Percentiles rank a stretch among this genome's conserved stretches.
Evolutionary conservation across 2,329 filamentous ascomycete genomes (phyloP).

Genomic region (Microsporum canis): DNA sequence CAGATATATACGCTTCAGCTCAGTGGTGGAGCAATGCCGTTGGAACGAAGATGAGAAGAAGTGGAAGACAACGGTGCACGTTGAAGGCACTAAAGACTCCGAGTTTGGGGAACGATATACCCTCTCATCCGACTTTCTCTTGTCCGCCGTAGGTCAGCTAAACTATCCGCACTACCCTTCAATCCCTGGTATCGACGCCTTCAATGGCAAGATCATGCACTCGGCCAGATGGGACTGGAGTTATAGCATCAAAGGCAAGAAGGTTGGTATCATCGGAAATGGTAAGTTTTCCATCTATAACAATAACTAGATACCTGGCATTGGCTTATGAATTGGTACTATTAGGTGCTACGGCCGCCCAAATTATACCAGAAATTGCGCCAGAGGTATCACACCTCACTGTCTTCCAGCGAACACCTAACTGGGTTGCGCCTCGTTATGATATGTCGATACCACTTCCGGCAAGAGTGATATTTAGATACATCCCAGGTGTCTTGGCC

Average conservation of each 20-base stretch:
- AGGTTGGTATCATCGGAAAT: constrained; percentile 49
- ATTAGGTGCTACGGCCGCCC: constrained; percentile 45
- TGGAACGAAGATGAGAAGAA: constrained; percentile 45
- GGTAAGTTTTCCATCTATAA: constrained; percentile 25
- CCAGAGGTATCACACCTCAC: constrained; percentile 41
- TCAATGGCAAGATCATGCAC: constrained; percentile 45
- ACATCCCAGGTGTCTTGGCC: constrained; percentile 41
- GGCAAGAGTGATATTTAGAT: constrained; percentile 36
- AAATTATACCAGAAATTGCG: constrained; percentile 48
- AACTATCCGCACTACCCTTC: constrained; percentile 43
- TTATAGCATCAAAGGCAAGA: constrained; percentile 44
- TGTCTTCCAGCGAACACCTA: constrained; percentile 48
- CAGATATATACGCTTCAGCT: constrained; percentile 48
- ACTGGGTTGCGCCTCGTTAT: constrained; percentile 46
- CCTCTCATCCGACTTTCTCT: constrained; percentile 45
- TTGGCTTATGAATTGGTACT: not conserved
- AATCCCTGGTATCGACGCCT: constrained; percentile 39
- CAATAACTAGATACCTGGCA: not conserved
- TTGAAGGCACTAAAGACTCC: constrained; percentile 43
- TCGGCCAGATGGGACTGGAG: constrained; percentile 51
- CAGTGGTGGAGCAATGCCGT: constrained; percentile 39
- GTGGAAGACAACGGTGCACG: constrained; percentile 42
- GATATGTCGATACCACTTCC: constrained; percentile 38
- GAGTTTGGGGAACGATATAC: constrained; percentile 44
- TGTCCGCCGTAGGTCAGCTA: constrained; percentile 49